Percentiles rank a stretch among this genome's conserved stretches.
phyloP scores from a whole-genome alignment of 2,329 filamentous ascomycete genomes.

The Pseudogymnoascus sp. region DNA sequence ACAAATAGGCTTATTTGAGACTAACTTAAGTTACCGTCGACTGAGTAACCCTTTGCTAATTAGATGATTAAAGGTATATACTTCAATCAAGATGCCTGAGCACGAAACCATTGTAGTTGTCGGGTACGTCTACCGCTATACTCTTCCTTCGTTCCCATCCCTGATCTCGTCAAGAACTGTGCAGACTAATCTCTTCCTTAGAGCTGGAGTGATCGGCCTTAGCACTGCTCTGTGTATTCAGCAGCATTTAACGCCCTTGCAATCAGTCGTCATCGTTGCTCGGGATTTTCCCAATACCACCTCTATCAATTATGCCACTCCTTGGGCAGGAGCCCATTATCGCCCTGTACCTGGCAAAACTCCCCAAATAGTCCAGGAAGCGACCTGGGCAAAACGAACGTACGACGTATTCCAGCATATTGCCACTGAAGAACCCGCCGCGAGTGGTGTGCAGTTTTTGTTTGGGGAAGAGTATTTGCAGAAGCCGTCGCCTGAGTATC shows the following conservation, averaged over 20 bases:
- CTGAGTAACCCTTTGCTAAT: background rate
- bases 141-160: background rate
- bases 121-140: background rate
- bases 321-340: constrained; percentile 41
- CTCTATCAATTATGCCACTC: constrained; percentile 38
- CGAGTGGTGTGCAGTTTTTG: constrained; percentile 31
- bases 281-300: constrained; percentile 33
- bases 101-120: background rate
- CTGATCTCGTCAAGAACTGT: background rate
- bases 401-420: constrained; percentile 33
- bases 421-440: constrained; percentile 28
- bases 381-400: constrained; percentile 32
- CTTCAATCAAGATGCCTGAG: background rate
- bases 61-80: background rate
- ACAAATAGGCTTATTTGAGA: background rate
- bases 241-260: constrained; percentile 20
- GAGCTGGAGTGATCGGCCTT: constrained; percentile 35
- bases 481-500: constrained; percentile 30
- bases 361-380: constrained; percentile 31
- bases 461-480: constrained; percentile 37
- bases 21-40: background rate
- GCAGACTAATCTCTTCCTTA: constrained; percentile 15
- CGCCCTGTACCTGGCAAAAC: constrained; percentile 36
- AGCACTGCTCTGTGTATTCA: constrained; percentile 31
- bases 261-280: constrained; percentile 29